Evolutionary conservation across 768 basidiomycete species (phyloP).

Genomic region (Rhizopogon vinicolor): DNA sequence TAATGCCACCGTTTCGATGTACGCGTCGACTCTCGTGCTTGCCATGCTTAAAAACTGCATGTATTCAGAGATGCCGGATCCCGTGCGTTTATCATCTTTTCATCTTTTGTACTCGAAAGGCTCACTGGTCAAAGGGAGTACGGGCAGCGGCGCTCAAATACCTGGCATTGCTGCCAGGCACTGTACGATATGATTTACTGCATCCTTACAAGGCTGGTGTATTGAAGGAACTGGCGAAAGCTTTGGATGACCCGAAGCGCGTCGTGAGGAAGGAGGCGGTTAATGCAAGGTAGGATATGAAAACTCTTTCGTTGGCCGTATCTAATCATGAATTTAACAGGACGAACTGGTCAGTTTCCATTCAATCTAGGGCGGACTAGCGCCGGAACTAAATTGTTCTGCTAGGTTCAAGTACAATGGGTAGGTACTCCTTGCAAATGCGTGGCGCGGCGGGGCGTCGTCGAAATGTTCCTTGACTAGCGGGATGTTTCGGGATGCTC

Average conservation of each 20-base stretch:
- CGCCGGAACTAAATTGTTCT: not conserved
- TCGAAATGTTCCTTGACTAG: too few relatives aligned
- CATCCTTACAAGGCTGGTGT: slow-evolving; percentile 76
- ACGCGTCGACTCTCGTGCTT: slow-evolving; percentile 66
- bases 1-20: slow-evolving; percentile 51
- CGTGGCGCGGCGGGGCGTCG: too few relatives aligned
- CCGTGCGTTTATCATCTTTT: slow-evolving; percentile 36
- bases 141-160: slow-evolving; percentile 73
- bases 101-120: not conserved
- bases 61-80: slow-evolving; percentile 45
- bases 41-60: slow-evolving; percentile 66
- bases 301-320: not conserved
- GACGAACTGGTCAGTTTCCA: slow-evolving; percentile 21
- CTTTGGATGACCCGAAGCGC: slow-evolving; percentile 87
- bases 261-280: slow-evolving; percentile 86
- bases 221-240: slow-evolving; percentile 66
- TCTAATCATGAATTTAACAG: slow-evolving; percentile 11
- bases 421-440: not conserved
- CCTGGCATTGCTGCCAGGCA: slow-evolving; percentile 66
- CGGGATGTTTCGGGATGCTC: not conserved
- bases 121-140: slow-evolving; percentile 49
- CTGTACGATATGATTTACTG: slow-evolving; percentile 78
- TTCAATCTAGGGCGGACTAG: not conserved
- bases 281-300: slow-evolving; percentile 51
- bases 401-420: slow-evolving; percentile 26